Conservation (phyloP, 331 rosid species). For the Telfairia occidentalis region DNA sequence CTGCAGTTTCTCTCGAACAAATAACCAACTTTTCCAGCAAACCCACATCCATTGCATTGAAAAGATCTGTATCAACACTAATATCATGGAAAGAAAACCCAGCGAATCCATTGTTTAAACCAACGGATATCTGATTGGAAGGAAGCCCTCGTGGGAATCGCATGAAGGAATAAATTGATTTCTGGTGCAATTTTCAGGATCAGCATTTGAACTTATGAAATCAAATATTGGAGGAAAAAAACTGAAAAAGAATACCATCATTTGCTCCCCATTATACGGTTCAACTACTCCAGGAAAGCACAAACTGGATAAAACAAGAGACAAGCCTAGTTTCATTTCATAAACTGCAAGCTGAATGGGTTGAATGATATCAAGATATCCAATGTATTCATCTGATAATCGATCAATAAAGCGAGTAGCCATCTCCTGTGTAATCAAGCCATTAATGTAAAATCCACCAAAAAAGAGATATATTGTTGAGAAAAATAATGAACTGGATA, state of each 20-base stretch:
- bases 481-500: not conserved
- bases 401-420: constrained; percentile 57
- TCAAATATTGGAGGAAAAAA: not conserved
- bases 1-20: constrained; percentile 31
- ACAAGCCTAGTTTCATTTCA: constrained; percentile 81
- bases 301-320: constrained; percentile 46
- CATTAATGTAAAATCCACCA: not conserved
- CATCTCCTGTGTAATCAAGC: constrained; percentile 40
- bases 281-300: constrained; percentile 30
- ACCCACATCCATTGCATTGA: constrained; percentile 28
- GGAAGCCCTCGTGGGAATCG: constrained; percentile 60
- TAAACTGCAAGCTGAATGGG: constrained; percentile 84
- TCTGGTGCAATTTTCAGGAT: constrained; percentile 39
- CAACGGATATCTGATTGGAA: constrained; percentile 29
- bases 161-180: constrained; percentile 48
- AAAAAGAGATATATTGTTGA: not conserved
- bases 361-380: constrained; percentile 59
- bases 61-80: constrained; percentile 28
- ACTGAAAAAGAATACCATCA: constrained; percentile 35
- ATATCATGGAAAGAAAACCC: constrained; percentile 31
- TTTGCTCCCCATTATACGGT: constrained; percentile 22
- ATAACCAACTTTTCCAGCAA: constrained; percentile 37
- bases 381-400: constrained; percentile 34
- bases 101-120: constrained; percentile 16
- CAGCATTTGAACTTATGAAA: constrained; percentile 10